These are phyloP conservation scores for Chrysoporthe austroafricana DNA, from an alignment of 2,329 filamentous ascomycete genomes.

Conservation along the genomic window DNA sequence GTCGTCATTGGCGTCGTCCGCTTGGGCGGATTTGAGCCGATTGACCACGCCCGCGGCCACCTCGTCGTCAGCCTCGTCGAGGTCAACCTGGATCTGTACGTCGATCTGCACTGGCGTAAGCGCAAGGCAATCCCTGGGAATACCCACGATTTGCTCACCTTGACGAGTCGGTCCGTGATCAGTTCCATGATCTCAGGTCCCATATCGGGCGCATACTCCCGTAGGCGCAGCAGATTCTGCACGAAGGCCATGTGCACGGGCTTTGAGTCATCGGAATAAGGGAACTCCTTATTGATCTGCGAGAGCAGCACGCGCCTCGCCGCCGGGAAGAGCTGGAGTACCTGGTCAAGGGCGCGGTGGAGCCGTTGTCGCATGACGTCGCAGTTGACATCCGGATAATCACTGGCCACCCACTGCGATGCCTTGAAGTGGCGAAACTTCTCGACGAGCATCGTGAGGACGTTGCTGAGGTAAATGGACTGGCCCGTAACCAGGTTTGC, in stretches of 20 bases:
- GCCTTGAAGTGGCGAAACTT: constrained; percentile 66
- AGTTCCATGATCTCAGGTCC: constrained; percentile 80
- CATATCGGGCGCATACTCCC: constrained; percentile 76
- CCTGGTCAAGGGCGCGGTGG: constrained; percentile 74
- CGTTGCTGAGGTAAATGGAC: constrained; percentile 72
- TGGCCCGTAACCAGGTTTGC: constrained; percentile 80
- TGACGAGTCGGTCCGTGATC: constrained; percentile 84
- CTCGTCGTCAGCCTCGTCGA: constrained; percentile 92
- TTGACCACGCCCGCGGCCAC: constrained; percentile 73
- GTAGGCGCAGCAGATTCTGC: constrained; percentile 77
- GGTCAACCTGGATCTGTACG: constrained; percentile 89
- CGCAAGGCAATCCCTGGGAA: not conserved
- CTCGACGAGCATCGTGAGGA: constrained; percentile 79
- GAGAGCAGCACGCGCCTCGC: constrained; percentile 71
- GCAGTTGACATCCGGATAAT: constrained; percentile 63
- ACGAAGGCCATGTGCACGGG: constrained; percentile 87
- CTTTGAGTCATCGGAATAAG: constrained; percentile 75
- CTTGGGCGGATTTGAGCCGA: constrained; percentile 44
- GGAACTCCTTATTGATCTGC: constrained; percentile 71
- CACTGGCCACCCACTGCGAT: constrained; percentile 52
- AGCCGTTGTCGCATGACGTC: constrained; percentile 72
- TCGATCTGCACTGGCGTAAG: constrained; percentile 62
- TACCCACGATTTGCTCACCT: constrained; percentile 39
- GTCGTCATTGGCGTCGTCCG: constrained; percentile 53
- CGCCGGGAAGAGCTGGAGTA: constrained; percentile 81